phyloP scores from a whole-genome alignment of 306 rosid species.

The Prunus fruticosa region DNA sequence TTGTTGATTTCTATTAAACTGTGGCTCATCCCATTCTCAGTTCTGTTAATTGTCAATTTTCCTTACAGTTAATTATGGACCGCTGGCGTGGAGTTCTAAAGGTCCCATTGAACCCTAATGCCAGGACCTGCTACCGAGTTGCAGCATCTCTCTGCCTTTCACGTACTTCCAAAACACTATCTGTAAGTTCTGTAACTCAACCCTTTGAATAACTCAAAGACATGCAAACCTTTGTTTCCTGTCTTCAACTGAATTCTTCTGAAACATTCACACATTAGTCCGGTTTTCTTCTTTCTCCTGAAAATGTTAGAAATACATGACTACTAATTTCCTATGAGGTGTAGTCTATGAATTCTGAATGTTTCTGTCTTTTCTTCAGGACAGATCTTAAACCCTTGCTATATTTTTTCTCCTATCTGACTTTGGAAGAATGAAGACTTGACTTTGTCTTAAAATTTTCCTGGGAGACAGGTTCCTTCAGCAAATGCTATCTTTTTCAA shows the following conservation, averaged over 20 bases:
- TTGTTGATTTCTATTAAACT: too few species aligned
- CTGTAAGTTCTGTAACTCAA: constrained; percentile 40
- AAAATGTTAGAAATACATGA: not conserved
- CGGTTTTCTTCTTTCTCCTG: too few species aligned
- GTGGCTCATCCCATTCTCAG: not conserved
- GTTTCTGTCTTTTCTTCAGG: not conserved
- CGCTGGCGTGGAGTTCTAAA: constrained; percentile 83
- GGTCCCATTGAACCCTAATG: constrained; percentile 49
- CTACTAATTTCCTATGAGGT: too few species aligned
- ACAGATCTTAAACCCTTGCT: not conserved
- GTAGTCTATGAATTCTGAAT: not conserved
- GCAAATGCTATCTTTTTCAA: constrained; percentile 69
- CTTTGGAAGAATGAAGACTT: not conserved
- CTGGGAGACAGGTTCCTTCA: constrained; percentile 50
- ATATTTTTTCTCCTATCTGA: not conserved
- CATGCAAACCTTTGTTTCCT: not conserved
- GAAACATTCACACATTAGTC: not conserved
- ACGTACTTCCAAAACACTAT: constrained; percentile 38
- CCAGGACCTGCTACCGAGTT: constrained; percentile 44
- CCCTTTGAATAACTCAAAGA: not conserved
- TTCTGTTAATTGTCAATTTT: not conserved
- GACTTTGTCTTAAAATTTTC: not conserved
- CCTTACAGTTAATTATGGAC: constrained; percentile 37
- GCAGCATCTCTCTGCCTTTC: constrained; percentile 84
- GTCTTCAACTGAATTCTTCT: too few species aligned